Evolutionary conservation across 2,329 filamentous ascomycete species (phyloP).

Genomic region (Nectriaceae sp.): DNA sequence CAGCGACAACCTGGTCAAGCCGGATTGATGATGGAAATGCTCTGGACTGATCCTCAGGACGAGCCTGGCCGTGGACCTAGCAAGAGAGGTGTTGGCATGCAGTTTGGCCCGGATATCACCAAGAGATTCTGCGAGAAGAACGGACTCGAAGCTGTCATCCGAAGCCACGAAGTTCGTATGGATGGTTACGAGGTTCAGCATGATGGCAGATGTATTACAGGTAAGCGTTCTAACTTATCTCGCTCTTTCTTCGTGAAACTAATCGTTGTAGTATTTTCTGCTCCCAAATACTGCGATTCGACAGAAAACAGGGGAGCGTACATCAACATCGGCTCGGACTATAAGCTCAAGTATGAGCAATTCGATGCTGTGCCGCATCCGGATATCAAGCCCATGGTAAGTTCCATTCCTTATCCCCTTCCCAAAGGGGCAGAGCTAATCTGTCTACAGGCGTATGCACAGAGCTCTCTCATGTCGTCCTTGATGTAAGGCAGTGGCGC

Average conservation of each 20-base stretch:
- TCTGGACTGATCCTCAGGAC: constrained; percentile 96
- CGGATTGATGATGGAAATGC: constrained; percentile 99
- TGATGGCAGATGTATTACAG: constrained; percentile 90
- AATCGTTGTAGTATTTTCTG: constrained; percentile 76
- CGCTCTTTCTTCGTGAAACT: constrained; percentile 3
- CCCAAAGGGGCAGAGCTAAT: constrained; percentile 22
- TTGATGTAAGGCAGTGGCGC: constrained; percentile 58
- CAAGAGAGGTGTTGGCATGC: constrained; percentile 94
- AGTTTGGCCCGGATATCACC: constrained; percentile 95
- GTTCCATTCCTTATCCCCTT: constrained; percentile 18
- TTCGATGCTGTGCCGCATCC: constrained; percentile 98
- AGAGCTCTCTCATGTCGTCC: constrained; percentile 77
- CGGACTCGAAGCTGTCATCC: constrained; percentile 89
- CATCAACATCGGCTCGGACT: constrained; percentile 92
- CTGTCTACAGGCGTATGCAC: constrained; percentile 70
- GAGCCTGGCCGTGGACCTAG: constrained; percentile 85
- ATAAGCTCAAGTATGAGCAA: constrained; percentile 88
- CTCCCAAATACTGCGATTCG: constrained; percentile 95
- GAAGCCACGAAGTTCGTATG: constrained; percentile 98
- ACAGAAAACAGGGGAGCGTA: constrained; percentile 98
- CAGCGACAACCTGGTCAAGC: constrained; percentile 92
- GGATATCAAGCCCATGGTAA: constrained; percentile 88
- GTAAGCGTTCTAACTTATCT: constrained; percentile 45
- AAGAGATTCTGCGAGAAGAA: constrained; percentile 97
- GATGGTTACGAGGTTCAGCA: constrained; percentile 99